phyloP scores from a whole-genome alignment of 345 rosid genomes.

The Excoecaria cochinchinensis region DNA sequence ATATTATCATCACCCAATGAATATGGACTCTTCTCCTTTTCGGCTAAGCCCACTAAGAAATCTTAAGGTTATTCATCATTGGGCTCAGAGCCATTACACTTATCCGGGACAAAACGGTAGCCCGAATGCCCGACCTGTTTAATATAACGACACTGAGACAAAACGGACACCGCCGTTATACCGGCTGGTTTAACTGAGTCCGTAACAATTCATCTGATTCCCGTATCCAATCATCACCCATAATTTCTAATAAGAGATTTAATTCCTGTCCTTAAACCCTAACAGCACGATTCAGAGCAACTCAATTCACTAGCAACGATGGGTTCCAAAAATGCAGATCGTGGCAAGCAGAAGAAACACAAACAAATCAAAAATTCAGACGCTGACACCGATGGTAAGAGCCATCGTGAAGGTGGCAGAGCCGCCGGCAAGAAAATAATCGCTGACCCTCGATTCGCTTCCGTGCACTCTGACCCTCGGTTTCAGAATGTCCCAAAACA shows the following conservation, averaged over 20 bases:
- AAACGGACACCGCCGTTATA: background rate
- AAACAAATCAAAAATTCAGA: conserved; percentile 11
- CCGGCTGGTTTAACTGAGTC: background rate
- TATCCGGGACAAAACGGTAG: background rate
- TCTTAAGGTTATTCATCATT: too few relatives aligned
- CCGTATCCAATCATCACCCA: conserved; percentile 5
- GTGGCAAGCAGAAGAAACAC: conserved; percentile 20
- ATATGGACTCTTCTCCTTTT: too few relatives aligned
- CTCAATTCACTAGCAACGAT: background rate
- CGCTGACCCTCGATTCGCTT: conserved; percentile 63
- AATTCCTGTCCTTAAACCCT: conserved; percentile 14
- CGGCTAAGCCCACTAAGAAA: too few relatives aligned
- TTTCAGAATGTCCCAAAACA: conserved; percentile 73
- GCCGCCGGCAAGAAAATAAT: conserved; percentile 34
- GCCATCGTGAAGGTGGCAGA: conserved; percentile 17
- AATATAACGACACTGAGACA: background rate
- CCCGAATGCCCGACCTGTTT: background rate
- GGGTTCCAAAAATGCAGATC: conserved; percentile 13
- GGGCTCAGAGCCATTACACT: background rate
- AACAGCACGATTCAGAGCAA: background rate
- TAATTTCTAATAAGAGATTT: background rate
- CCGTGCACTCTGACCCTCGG: conserved; percentile 74
- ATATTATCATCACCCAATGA: too few relatives aligned
- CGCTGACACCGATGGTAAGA: conserved; percentile 3
- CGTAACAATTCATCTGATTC: background rate